A percentile compares a stretch with the other conserved stretches of the same genome.
phyloP scores from a whole-genome alignment of 805 yeast genomes.

The Candida tibetensis region DNA sequence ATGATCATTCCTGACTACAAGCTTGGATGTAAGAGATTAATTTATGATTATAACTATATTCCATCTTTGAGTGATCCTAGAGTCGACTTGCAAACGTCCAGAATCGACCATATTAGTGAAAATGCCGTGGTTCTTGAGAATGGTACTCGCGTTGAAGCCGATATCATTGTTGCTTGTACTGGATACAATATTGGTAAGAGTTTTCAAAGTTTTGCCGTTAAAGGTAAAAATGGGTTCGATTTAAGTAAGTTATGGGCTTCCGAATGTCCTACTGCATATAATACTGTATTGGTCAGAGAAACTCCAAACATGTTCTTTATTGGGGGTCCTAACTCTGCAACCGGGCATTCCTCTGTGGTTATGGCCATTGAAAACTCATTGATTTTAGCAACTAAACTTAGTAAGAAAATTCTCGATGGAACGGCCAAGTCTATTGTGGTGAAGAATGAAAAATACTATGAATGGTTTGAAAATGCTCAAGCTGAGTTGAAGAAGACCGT shows the following conservation, averaged over 20 bases:
- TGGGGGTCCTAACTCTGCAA: constrained; percentile 42
- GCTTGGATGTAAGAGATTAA: constrained; percentile 41
- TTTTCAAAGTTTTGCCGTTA: constrained; percentile 16
- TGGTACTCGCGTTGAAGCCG: constrained; percentile 31
- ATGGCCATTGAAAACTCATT: constrained; percentile 36
- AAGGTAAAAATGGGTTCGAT: constrained; percentile 25
- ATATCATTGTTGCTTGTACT: constrained; percentile 42
- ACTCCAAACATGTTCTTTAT: constrained; percentile 35
- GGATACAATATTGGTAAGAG: constrained; percentile 31
- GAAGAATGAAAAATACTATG: constrained; percentile 29
- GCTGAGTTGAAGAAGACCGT: constrained; percentile 25
- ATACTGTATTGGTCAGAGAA: constrained; percentile 30
- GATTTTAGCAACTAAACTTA: constrained; percentile 20
- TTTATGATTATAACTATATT: constrained; percentile 37
- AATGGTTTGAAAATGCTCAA: constrained; percentile 32
- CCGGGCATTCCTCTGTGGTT: constrained; percentile 43
- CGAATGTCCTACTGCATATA: constrained; percentile 34
- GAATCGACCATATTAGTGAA: constrained; percentile 26
- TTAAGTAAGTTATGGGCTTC: constrained; percentile 26
- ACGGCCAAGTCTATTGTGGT: constrained; percentile 27
- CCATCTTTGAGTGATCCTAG: constrained; percentile 32
- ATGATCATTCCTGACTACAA: constrained; percentile 36
- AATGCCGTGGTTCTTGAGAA: constrained; percentile 26
- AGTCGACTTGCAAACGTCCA: constrained; percentile 21
- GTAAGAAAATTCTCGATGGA: constrained; percentile 27